A percentile compares a stretch with the other conserved stretches of the same genome.
These are phyloP conservation scores for Diversispora epigaea DNA, from an alignment of 192 early-diverging fungal species.

Conservation along the genomic window DNA sequence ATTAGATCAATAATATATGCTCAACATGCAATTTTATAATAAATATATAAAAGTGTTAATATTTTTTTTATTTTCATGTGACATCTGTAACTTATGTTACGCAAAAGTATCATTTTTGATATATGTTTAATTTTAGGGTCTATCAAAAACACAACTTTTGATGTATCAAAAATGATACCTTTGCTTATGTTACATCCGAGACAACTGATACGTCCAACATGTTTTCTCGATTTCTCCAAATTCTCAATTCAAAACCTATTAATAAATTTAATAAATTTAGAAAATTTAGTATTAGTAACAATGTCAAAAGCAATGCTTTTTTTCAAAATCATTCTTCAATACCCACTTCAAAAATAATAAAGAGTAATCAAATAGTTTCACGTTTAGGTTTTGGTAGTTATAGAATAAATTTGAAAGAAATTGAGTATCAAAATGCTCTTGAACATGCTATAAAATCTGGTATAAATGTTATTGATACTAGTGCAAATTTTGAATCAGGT, in stretches of 20 bases:
- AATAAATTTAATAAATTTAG: too few species aligned
- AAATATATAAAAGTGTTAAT: too few species aligned
- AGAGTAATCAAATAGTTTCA: conserved; percentile 48
- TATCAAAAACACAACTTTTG: too few species aligned
- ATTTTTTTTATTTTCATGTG: not conserved
- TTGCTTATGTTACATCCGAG: too few species aligned
- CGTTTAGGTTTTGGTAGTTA: conserved; percentile 69
- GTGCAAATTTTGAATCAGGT: conserved; percentile 69
- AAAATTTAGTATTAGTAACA: too few species aligned
- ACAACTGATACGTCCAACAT: too few species aligned
- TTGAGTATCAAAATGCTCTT: conserved; percentile 51
- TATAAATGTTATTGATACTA: conserved; percentile 75
- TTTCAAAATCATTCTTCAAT: conserved; percentile 12
- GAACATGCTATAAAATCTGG: conserved; percentile 55
- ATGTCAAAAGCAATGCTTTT: not conserved
- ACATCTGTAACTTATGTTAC: too few species aligned
- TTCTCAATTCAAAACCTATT: too few species aligned
- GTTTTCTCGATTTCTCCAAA: too few species aligned
- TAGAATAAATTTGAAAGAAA: conserved; percentile 45
- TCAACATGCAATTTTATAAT: conserved; percentile 72
- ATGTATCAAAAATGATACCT: too few species aligned
- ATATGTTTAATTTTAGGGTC: too few species aligned
- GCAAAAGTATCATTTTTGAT: too few species aligned
- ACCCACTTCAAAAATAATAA: conserved; percentile 43
- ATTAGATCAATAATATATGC: conserved; percentile 69